Percentiles rank a stretch among this genome's conserved stretches.
phyloP scores from a whole-genome alignment of 805 yeast species.

The Trichomonascus vanleenenianus region DNA sequence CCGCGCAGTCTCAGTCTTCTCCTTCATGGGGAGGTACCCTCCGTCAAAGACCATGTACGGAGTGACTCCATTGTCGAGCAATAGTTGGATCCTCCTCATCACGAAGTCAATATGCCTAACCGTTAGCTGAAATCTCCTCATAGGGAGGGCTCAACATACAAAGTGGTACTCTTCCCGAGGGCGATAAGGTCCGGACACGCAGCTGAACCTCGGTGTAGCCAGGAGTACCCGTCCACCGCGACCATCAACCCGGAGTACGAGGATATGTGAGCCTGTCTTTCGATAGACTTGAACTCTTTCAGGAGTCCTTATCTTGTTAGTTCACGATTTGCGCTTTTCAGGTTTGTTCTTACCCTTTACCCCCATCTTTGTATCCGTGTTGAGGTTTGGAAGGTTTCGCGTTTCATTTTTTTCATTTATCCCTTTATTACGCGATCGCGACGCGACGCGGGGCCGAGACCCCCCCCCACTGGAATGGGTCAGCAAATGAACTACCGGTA shows the following conservation, averaged over 20 bases:
- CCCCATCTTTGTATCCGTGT: constrained; percentile 12
- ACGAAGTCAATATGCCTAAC: constrained; percentile 54
- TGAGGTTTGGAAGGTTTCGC: not conserved
- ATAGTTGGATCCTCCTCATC: constrained; percentile 56
- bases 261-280: constrained; percentile 48
- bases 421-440: too few relatives aligned
- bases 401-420: too few relatives aligned
- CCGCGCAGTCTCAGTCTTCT: constrained; percentile 62
- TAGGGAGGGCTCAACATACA: not conserved
- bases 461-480: too few relatives aligned
- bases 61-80: constrained; percentile 57
- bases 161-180: constrained; percentile 51
- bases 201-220: constrained; percentile 86
- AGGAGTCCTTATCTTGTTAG: constrained; percentile 51
- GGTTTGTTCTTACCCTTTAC: constrained; percentile 14
- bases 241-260: constrained; percentile 63
- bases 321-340: not conserved
- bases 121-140: constrained; percentile 1
- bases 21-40: constrained; percentile 72
- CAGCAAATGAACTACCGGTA: too few relatives aligned
- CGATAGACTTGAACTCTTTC: constrained; percentile 71
- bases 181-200: constrained; percentile 81
- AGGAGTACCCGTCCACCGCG: constrained; percentile 94
- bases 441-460: too few relatives aligned
- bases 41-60: constrained; percentile 95